Evolutionary conservation across 495 filamentous ascomycete genomes (phyloP).

Genomic region (Poronia punctata): DNA sequence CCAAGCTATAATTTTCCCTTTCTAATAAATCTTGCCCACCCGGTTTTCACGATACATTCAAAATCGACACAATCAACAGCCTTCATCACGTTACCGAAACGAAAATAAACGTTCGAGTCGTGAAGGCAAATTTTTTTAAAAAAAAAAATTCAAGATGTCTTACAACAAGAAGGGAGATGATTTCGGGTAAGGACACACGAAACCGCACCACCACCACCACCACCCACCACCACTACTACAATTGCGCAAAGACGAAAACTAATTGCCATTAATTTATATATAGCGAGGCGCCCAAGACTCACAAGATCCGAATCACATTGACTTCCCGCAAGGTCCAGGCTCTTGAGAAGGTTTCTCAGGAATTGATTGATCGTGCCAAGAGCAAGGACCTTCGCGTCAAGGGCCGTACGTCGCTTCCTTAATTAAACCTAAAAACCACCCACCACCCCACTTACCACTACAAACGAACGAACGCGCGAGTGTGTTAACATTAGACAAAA

Average conservation of each 20-base stretch:
- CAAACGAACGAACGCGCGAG: background rate
- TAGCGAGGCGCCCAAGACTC: constrained; percentile 30
- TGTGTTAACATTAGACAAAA: constrained; percentile 47
- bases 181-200: constrained; percentile 52
- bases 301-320: constrained; percentile 18
- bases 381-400: constrained; percentile 97
- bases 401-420: constrained; percentile 48
- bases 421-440: background rate
- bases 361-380: constrained; percentile 98
- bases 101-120: constrained; percentile 39
- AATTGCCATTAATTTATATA: background rate
- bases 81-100: constrained; percentile 18
- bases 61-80: constrained; percentile 3
- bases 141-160: constrained; percentile 62
- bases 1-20: constrained; percentile 8
- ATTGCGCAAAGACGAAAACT: too few relatives aligned
- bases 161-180: constrained; percentile 96
- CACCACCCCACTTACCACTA: background rate
- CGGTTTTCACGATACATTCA: constrained; percentile 1
- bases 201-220: constrained; percentile 22
- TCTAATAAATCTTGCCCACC: constrained; percentile 10
- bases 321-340: constrained; percentile 51
- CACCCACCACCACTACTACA: too few relatives aligned
- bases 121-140: constrained; percentile 39
- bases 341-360: constrained; percentile 96